Evolutionary conservation across 2,329 filamentous ascomycete genomes (phyloP).

Genomic region (Aspergillus aculeatus): DNA sequence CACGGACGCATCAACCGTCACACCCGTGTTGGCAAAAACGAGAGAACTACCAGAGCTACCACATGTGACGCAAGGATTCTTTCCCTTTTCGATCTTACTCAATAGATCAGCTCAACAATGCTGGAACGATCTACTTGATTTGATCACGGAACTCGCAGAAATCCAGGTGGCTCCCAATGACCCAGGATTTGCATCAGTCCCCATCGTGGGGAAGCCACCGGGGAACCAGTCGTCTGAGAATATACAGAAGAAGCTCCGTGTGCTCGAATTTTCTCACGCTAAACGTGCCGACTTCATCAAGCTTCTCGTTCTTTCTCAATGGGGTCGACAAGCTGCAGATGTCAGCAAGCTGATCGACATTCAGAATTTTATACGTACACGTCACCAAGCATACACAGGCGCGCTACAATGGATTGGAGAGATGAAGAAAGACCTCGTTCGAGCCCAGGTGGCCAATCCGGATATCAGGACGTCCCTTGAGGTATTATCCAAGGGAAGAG

Average conservation of each 20-base stretch:
- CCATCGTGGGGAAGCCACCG: conserved; percentile 27
- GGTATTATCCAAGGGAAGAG: conserved; percentile 74
- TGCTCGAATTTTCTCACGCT: conserved; percentile 76
- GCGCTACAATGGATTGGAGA: conserved; percentile 65
- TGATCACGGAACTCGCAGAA: conserved; percentile 68
- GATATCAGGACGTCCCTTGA: conserved; percentile 89
- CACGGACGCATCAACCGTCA: conserved; percentile 9
- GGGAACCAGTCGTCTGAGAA: conserved; percentile 56
- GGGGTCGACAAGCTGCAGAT: conserved; percentile 75
- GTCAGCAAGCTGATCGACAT: conserved; percentile 89
- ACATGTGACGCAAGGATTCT: conserved; percentile 74
- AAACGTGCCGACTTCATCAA: conserved; percentile 90
- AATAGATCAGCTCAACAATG: conserved; percentile 78
- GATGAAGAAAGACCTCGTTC: conserved; percentile 69
- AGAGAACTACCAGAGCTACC: conserved; percentile 51
- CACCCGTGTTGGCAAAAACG: conserved; percentile 2
- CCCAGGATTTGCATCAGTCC: conserved; percentile 15
- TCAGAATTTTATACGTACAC: conserved; percentile 67
- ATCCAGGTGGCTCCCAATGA: conserved; percentile 59
- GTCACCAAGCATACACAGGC: conserved; percentile 60
- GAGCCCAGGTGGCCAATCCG: conserved; percentile 78
- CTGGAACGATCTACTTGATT: conserved; percentile 72
- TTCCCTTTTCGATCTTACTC: conserved; percentile 72
- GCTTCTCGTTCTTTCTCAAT: conserved; percentile 83
- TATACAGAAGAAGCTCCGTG: conserved; percentile 68